These are phyloP conservation scores for Mycena galericulata DNA, from an alignment of 768 basidiomycete species.

Conservation along the genomic window DNA sequence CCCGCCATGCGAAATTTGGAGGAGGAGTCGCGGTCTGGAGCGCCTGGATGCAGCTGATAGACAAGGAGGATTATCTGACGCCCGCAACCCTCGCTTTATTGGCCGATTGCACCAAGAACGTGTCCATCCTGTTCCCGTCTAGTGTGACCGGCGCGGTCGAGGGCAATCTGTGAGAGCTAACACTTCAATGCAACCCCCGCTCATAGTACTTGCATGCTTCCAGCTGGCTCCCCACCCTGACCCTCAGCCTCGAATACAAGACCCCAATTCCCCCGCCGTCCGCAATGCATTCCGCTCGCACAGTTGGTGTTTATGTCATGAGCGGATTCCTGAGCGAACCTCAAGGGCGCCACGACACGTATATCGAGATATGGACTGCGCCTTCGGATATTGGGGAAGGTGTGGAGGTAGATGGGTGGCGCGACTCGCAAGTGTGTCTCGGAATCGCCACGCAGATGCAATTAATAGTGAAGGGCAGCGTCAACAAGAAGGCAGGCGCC, in stretches of 20 bases:
- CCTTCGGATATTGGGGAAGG: conserved; percentile 50
- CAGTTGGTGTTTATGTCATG: conserved; percentile 49
- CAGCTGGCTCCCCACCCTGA: conserved; percentile 75
- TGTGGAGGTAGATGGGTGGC: conserved; percentile 45
- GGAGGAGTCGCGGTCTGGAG: conserved; percentile 69
- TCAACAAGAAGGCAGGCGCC: conserved; percentile 5
- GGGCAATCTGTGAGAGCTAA: conserved; percentile 19
- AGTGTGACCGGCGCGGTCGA: conserved; percentile 51
- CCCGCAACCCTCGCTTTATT: conserved; percentile 66
- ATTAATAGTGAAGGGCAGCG: conserved; percentile 37
- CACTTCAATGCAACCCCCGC: background rate
- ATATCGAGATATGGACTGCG: conserved; percentile 57
- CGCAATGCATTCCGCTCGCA: conserved; percentile 31
- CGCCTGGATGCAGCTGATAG: conserved; percentile 64
- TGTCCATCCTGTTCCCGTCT: conserved; percentile 59
- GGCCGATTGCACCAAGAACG: conserved; percentile 62
- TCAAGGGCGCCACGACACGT: conserved; percentile 51
- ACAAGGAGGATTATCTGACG: conserved; percentile 57
- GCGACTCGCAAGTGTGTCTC: conserved; percentile 56
- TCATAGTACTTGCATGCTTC: background rate
- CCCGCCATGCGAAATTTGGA: conserved; percentile 57
- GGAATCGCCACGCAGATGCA: conserved; percentile 55
- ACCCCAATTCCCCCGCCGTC: conserved; percentile 38
- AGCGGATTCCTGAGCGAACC: conserved; percentile 42
- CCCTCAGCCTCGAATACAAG: conserved; percentile 73